Evolutionary conservation across 1,139 yeast species (phyloP).

Genomic region (Suhomyces bokatorum): DNA sequence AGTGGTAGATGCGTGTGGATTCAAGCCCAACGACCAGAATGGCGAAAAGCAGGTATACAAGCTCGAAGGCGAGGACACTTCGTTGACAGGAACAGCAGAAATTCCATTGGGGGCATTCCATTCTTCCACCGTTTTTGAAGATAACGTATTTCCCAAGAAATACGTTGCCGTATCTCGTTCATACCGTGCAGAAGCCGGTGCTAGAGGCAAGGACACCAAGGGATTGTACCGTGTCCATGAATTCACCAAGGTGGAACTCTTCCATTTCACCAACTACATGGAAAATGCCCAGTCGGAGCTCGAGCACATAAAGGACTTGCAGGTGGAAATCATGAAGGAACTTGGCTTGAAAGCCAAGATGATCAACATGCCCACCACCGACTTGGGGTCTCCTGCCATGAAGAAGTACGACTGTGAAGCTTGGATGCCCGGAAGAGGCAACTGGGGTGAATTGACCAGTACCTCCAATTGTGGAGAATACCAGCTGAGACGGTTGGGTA

Average conservation of each 20-base stretch:
- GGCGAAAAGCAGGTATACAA: slow-evolving; percentile 84
- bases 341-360: slow-evolving; percentile 82
- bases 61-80: slow-evolving; percentile 49
- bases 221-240: slow-evolving; percentile 96
- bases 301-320: slow-evolving; percentile 63
- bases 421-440: slow-evolving; percentile 96
- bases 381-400: slow-evolving; percentile 90
- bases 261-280: slow-evolving; percentile 66
- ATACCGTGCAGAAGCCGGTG: slow-evolving; percentile 96
- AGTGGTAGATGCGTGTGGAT: slow-evolving; percentile 87
- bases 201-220: slow-evolving; percentile 88
- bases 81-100: slow-evolving; percentile 94
- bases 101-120: slow-evolving; percentile 86
- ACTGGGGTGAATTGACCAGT: slow-evolving; percentile 92
- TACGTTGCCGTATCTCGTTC: slow-evolving; percentile 85
- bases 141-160: slow-evolving; percentile 47
- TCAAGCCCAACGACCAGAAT: slow-evolving; percentile 87
- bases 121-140: slow-evolving; percentile 28
- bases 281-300: slow-evolving; percentile 51
- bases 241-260: slow-evolving; percentile 93
- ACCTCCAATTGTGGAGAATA: slow-evolving; percentile 91
- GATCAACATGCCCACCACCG: slow-evolving; percentile 85
- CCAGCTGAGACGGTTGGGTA: slow-evolving; percentile 81
- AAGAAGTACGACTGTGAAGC: slow-evolving; percentile 94
- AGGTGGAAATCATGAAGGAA: slow-evolving; percentile 59